Base-by-base conservation (phyloP, 768 basidiomycete genomes). In the Roridomyces roridus region DNA sequence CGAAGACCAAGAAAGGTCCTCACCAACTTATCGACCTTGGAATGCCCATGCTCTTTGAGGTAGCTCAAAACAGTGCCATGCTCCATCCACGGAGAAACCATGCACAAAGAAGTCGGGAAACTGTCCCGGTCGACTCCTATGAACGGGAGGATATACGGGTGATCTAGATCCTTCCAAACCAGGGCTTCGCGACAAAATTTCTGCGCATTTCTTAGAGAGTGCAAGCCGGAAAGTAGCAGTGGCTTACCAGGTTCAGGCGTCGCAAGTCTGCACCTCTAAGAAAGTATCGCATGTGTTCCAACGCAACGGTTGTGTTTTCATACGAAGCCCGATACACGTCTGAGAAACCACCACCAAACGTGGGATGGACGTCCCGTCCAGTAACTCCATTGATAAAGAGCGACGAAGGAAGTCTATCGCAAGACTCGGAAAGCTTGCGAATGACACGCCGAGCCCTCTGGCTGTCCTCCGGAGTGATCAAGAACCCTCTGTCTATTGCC, bases 31-130 rank as follows among this genome's bases (percentile, higher is more conserved):
- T 36, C 48, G 11, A 37, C 23, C 11, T 50, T 18, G n/a, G 34
- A 11, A 37, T 37, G 20, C 17, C 35, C 34, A 10, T 43, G 47
- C 23, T 29, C 39, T 26, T 72, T 70, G 25, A 55, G 46, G 28
- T 35, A 55, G 23, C 20, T 11, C 12, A 35, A 15, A 12, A 48
- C 46, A 20, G 23, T 55, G 3, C 53, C 53, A 37, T 48, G 20
- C 17, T 47, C 29, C 46, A 55, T 46, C 53, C 53, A 55, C 10
- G 53, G 45, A 17, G 53, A 55, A 2, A 47, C 53, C 53, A 55
- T 26, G 20, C 28, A 34, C 26, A 55, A 14, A 14, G 41, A 34
- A 15, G 40, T 10, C 10, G 51, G 26, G 28, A 53, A 53, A 14
- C 17, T 28, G 15, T 44, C 41, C 10, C 28, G 2, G 24, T 45